These are phyloP conservation scores for Ceratopteris richardii DNA, from an alignment of 75 land plant species.

Conservation along the genomic window DNA sequence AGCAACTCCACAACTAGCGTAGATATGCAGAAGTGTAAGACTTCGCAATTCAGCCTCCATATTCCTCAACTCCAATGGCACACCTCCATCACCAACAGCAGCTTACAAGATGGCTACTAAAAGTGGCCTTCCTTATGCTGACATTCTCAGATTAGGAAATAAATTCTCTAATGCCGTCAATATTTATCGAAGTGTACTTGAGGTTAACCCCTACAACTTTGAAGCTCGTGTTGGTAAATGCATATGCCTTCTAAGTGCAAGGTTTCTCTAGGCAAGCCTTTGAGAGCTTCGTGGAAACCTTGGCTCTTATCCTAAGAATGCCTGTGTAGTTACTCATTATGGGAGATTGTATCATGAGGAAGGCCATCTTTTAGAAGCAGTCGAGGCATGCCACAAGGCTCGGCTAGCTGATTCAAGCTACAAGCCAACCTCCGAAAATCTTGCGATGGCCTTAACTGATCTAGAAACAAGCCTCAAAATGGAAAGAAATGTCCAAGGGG, in stretches of 20 bases:
- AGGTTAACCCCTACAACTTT: slow-evolving; percentile 53
- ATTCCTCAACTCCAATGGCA: not conserved
- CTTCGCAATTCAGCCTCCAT: slow-evolving; percentile 10
- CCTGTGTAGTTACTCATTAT: slow-evolving; percentile 83
- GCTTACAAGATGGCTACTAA: too few species aligned
- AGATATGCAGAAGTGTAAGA: slow-evolving; percentile 4
- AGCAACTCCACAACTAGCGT: not conserved
- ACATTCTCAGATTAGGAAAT: slow-evolving; percentile 73
- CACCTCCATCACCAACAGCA: too few species aligned
- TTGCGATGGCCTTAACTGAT: too few species aligned
- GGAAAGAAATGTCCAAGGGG: slow-evolving; percentile 88
- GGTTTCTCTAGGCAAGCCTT: slow-evolving; percentile 49
- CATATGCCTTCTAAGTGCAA: slow-evolving; percentile 87
- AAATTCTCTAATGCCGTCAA: slow-evolving; percentile 79
- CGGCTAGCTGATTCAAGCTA: too few species aligned
- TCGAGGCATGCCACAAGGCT: too few species aligned
- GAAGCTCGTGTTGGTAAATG: slow-evolving; percentile 94
- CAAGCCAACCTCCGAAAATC: too few species aligned
- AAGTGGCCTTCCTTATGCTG: slow-evolving; percentile 82
- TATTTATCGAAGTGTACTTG: slow-evolving; percentile 56
- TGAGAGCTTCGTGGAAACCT: slow-evolving; percentile 68
- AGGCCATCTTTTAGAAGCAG: slow-evolving; percentile 84
- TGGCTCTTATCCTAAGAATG: slow-evolving; percentile 77
- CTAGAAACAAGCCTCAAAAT: too few species aligned
- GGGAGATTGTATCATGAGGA: slow-evolving; percentile 91